Base-by-base conservation (phyloP, 805 yeast genomes). In the Wickerhamomyces pijperi region DNA sequence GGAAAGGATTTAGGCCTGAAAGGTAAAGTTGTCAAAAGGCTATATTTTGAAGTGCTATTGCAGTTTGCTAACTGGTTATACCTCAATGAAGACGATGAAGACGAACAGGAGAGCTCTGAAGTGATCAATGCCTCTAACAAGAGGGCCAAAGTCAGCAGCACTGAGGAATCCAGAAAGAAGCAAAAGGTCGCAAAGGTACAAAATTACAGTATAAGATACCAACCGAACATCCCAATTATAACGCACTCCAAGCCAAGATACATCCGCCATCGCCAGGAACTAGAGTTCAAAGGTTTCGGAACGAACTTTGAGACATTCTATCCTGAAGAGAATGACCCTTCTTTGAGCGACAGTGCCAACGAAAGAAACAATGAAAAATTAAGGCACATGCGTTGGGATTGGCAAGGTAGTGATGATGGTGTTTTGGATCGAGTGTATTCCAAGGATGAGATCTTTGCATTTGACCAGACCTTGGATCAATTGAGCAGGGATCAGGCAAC, bases 1-100 rank as follows among this genome's bases (percentile, higher is more conserved):
- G 90, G 90, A 13, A 65, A 87, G 39, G 94, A 83, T 48, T 60
- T 85, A 37, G 94, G 94, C 0, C 82, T 78, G 53, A 70, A 75
- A 25, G 86, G 85, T 2, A 70, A 76, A 47, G 76, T 78, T 38
- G 77, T 79, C 72, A 77, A 83, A 25, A 78, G 86, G 12, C 56
- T 82, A 35, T 76, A 85, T 86, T 1, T 60, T 82, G 43, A 74
- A 79, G 50, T 57, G 74, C 2, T 72, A 82, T 1, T 79, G 78
- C 49, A 65, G 67, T 42, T 67, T 70, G 43, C 60, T 69, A 15
- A 45, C 74, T 23, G 19, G 19, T 7, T 31, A 6, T 17, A 11
- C 14, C 19, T 8, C 15, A 13, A 15, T 14, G 32, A 31, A 12
- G 19, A 31, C 12, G 12, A 11, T 15, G 19, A 31, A 15, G 12